Evolutionary conservation across 495 filamentous ascomycete genomes (phyloP), one percentile per base, ranked within the genome.

Genomic region (Lentithecium fluviatile): DNA sequence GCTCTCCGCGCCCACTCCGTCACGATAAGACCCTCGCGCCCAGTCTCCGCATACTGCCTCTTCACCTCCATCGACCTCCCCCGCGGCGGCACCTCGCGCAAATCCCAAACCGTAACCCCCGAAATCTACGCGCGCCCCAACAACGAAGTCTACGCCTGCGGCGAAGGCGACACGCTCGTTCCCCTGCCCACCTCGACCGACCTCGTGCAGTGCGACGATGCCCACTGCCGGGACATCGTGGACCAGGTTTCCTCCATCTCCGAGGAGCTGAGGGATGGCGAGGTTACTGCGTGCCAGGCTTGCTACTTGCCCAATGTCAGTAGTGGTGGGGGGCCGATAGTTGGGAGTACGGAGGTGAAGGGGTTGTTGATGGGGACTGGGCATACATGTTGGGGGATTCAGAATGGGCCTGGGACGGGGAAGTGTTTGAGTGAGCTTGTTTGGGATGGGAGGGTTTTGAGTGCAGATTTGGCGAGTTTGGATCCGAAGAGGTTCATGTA

Each of bases 351-450:
- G 21, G 80, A 83, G 4, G 82, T 86, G 1, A 83, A 85, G 21
- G 91, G 95, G 0, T 67, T 97, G 36, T 84, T 91, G 70, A 75
- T 98, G 61, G 94, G 95, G 2, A 80, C 89, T 6, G 94, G 94
- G 12, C 94, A 98, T 75, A 96, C 90, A 2, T 97, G 94, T 74
- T 97, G 94, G 94, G 93, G 93, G 15, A 96, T 98, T 50, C 93
- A 97, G 73, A 98, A 98, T 79, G 91, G 85, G 2, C 91, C 92
- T 4, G 95, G 84, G 6, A 97, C 92, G 19, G 94, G 93, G 3
- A 90, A 87, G 78, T 74, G 95, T 36, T 88, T 98, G 76, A 89
- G 87, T 57, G 73, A 75, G 66, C 62, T 75, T 60, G 72, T 75
- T 36, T 75, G 71, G 68, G 73, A 74, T 19, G 73, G 73, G 13